Evolutionary conservation across 768 basidiomycete genomes (phyloP), one percentile per base, ranked within the genome.

Genomic region (Postia placenta): DNA sequence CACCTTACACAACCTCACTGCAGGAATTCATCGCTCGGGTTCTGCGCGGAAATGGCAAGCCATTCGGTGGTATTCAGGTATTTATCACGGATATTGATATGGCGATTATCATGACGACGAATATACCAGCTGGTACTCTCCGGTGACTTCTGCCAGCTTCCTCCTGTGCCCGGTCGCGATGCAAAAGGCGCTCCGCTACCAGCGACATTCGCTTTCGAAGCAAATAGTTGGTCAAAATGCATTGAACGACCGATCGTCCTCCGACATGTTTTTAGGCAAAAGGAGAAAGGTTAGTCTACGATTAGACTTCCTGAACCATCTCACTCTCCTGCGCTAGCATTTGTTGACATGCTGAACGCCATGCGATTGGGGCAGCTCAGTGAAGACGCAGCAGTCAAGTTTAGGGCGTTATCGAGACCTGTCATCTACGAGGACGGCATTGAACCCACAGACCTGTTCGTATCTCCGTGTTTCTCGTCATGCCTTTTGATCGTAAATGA

Each of bases 111-210:
- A n/a, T n/a, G 42, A 11, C 24, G 5, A 42, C 12, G 9, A 11
- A 42, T 14, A 26, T 26, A 2, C 11, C 28, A 49, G 9, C 35
- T 39, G 38, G 5, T 36, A 11, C 19, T 49, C 3, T 43, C 37
- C 6, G 92, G 92, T 5, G 92, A 96, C 61, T 94, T 94, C 64
- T 93, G 81, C 61, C 92, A 96, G 64, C 73, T 96, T 0, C 92
- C 92, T 9, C 92, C 92, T 1, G 88, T 94, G 0, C 71, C 76
- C 11, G 70, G 69, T 27, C 66, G 74, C n/a, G 55, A 49, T 24
- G 1, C n/a, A n/a, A 66, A 62, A 69, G 59, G 69, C 79, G 42
- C 74, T 70, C 50, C 74, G 54, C 50, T 75, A 55, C 36, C 74
- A 11, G 71, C 81, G 26, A 68, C 72, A 5, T 94, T 94, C 64